Conservation (phyloP, 768 basidiomycete species). For the Boletus reticuloceps region DNA sequence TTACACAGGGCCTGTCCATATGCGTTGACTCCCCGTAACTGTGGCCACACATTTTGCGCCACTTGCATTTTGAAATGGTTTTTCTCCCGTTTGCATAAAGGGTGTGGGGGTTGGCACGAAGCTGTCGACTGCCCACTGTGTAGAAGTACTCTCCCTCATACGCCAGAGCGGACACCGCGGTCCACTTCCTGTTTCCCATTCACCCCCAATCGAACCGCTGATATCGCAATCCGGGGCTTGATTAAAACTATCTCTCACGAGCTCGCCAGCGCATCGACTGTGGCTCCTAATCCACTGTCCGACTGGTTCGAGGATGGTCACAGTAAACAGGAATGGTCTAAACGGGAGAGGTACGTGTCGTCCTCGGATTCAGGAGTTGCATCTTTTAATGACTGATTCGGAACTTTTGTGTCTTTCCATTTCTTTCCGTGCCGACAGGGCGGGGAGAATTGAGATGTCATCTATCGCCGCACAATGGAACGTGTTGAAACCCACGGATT, state of each 20-base stretch:
- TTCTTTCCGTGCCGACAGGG: slow-evolving; percentile 33
- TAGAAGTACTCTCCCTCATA: slow-evolving; percentile 50
- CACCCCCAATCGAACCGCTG: slow-evolving; percentile 57
- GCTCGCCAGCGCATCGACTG: slow-evolving; percentile 29
- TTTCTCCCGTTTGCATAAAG: slow-evolving; percentile 61
- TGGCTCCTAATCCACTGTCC: slow-evolving; percentile 36
- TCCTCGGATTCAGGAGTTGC: slow-evolving; percentile 22
- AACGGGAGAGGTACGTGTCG: slow-evolving; percentile 45
- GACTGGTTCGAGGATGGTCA: slow-evolving; percentile 54
- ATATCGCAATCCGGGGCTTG: slow-evolving; percentile 50
- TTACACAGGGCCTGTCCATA: slow-evolving; percentile 50
- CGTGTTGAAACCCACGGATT: slow-evolving; percentile 47
- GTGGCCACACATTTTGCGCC: slow-evolving; percentile 70
- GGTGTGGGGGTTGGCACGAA: slow-evolving; percentile 68
- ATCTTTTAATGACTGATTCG: slow-evolving; percentile 9
- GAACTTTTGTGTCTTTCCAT: neutral
- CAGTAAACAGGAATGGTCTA: slow-evolving; percentile 54
- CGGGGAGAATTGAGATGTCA: slow-evolving; percentile 56
- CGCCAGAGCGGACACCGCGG: slow-evolving; percentile 52
- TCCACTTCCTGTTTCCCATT: slow-evolving; percentile 55
- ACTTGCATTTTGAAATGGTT: slow-evolving; percentile 67
- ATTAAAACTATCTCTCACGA: slow-evolving; percentile 49
- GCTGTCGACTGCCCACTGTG: slow-evolving; percentile 67
- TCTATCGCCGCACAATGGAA: slow-evolving; percentile 48
- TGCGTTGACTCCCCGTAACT: slow-evolving; percentile 48